Evolutionary conservation across 768 basidiomycete genomes (phyloP).

Genomic region (Leccinum boreale): DNA sequence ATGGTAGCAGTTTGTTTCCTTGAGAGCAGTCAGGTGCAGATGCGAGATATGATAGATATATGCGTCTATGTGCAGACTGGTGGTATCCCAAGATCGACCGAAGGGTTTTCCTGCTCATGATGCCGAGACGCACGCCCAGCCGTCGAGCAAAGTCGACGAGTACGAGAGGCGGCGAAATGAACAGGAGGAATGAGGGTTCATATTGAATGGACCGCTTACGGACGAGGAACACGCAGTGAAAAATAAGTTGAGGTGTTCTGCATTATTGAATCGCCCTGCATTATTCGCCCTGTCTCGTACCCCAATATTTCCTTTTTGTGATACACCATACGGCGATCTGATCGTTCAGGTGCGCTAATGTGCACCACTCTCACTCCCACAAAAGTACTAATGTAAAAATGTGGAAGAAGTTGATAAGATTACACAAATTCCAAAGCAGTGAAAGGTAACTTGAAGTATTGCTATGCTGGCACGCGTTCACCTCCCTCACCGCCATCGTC

Average conservation of each 20-base stretch:
- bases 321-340: too few species aligned
- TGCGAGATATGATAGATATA: background rate
- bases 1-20: background rate
- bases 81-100: slow-evolving; percentile 37
- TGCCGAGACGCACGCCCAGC: slow-evolving; percentile 18
- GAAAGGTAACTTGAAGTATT: background rate
- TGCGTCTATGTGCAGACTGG: background rate
- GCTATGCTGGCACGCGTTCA: background rate
- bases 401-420: background rate
- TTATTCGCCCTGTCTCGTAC: too few species aligned
- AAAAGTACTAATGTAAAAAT: too few species aligned
- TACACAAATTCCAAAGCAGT: background rate
- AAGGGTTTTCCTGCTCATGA: slow-evolving; percentile 47
- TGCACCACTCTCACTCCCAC: background rate
- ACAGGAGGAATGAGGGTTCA: slow-evolving; percentile 73
- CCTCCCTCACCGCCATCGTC: background rate
- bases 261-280: too few species aligned
- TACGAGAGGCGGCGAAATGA: slow-evolving; percentile 49
- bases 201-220: slow-evolving; percentile 80
- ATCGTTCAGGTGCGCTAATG: too few species aligned
- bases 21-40: background rate
- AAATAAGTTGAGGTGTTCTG: slow-evolving; percentile 41
- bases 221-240: slow-evolving; percentile 86
- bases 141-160: slow-evolving; percentile 21
- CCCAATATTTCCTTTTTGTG: too few species aligned